phyloP scores from a whole-genome alignment of 73 alveolate genomes.

The Tetrahymena borealis region DNA sequence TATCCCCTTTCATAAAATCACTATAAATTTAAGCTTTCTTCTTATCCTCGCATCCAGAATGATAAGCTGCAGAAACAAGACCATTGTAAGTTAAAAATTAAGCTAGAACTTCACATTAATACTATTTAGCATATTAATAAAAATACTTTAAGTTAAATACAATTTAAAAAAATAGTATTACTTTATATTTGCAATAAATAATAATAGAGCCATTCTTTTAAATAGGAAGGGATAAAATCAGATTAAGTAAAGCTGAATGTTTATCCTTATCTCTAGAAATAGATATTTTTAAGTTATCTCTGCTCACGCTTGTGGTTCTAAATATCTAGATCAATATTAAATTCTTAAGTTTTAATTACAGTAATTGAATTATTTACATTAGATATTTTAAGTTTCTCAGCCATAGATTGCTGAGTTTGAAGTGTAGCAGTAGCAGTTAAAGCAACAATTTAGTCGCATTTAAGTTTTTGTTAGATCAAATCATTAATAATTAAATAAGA shows the following conservation, averaged over 20 bases:
- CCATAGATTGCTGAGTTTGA: conserved; percentile 64
- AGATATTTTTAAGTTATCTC: conserved; percentile 57
- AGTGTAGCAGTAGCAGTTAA: conserved; percentile 85
- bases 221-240: conserved; percentile 23
- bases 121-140: no score
- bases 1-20: conserved; percentile 65
- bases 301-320: conserved; percentile 7
- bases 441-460: conserved; percentile 65
- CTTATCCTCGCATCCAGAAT: conserved; percentile 51
- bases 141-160: no score
- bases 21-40: conserved; percentile 53
- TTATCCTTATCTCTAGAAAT: conserved; percentile 64
- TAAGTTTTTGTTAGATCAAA: conserved; percentile 53
- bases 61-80: conserved; percentile 23
- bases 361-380: background rate
- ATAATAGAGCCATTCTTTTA: conserved; percentile 32
- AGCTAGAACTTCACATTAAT: conserved; percentile 34
- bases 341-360: background rate
- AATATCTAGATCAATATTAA: background rate
- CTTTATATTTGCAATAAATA: conserved; percentile 45
- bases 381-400: conserved; percentile 23
- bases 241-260: conserved; percentile 56
- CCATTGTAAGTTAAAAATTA: conserved; percentile 10
- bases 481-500: conserved; percentile 70
- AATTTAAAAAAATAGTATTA: background rate